Evolutionary conservation across 805 yeast species (phyloP), one percentile per base, ranked within the genome.

Genomic region (Saturnispora diversa): DNA sequence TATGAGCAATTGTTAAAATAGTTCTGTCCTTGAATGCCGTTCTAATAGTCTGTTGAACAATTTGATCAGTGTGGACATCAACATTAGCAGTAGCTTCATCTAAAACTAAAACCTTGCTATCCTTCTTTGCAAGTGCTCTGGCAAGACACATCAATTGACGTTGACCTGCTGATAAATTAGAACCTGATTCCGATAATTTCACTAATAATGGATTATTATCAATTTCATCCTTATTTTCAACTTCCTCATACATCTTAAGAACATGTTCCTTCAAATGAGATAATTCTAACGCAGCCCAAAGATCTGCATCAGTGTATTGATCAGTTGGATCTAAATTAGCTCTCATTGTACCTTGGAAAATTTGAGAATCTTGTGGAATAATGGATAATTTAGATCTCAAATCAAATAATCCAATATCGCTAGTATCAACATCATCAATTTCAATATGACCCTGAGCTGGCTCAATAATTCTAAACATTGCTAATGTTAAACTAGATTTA

Each of bases 311-410:
- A 3, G 73, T 62, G 55, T 75, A 76, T 38, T 63, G 65, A 16
- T 70, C 64, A 2, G 82, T 75, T 20, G 97, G 97, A 59, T 90
- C 97, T 50, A 90, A 69, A 58, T 87, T 87, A 35, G 84, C 82
- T 52, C 95, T 70, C 10, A 87, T 65, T 0, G 92, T 72, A 27
- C 96, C 96, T 63, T 84, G 84, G 56, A 88, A 81, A 7, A 85
- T 85, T 59, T 88, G 96, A 0, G 95, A 83, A 59, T 87, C 97
- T 60, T 87, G 96, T 2, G 97, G 97, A 49, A 87, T 87, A 49
- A 87, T 88, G 2, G 92, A 80, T 35, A 87, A 63, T 45, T 75
- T 72, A 28, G 78, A 78, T 55, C 97, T 74, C 52, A 87, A 66
- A 55, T 87, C 96, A 47, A 66, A 69, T 37, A 87, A 66, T 3